Conservation (phyloP, 768 basidiomycete species). For the Exsudoporus frostii region DNA sequence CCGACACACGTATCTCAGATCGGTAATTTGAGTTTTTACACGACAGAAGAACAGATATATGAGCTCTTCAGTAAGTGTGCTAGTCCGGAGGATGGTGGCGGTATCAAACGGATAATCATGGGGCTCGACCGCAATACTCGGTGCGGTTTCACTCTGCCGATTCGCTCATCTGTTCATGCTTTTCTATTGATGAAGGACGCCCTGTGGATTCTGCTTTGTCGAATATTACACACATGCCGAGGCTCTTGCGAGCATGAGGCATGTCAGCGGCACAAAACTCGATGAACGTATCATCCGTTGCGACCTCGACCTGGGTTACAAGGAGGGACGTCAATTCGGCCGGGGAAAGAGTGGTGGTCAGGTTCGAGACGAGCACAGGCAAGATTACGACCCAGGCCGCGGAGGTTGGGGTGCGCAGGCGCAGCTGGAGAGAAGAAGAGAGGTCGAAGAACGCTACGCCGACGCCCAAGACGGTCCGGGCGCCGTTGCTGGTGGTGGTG, state of each 20-base stretch:
- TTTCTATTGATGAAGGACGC: conserved; percentile 53
- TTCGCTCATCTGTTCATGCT: conserved; percentile 5
- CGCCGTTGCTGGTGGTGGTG: conserved; percentile 80
- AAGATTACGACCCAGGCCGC: conserved; percentile 95
- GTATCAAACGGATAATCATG: conserved; percentile 93
- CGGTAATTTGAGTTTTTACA: conserved; percentile 92
- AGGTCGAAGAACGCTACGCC: conserved; percentile 83
- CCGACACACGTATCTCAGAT: conserved; percentile 45
- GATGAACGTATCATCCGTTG: conserved; percentile 98
- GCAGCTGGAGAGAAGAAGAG: conserved; percentile 72
- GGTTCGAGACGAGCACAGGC: conserved; percentile 92
- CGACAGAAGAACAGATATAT: conserved; percentile 95
- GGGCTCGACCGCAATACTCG: conserved; percentile 87
- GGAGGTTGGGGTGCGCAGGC: conserved; percentile 94
- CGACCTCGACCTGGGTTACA: conserved; percentile 95
- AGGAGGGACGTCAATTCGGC: conserved; percentile 95
- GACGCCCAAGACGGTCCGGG: conserved; percentile 78
- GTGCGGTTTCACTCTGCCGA: conserved; percentile 36
- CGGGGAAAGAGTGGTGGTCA: conserved; percentile 97
- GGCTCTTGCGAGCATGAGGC: conserved; percentile 88
- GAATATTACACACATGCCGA: conserved; percentile 95
- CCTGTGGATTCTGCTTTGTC: conserved; percentile 94
- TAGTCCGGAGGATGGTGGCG: conserved; percentile 81
- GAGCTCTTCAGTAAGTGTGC: conserved; percentile 91
- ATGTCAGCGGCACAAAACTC: conserved; percentile 96